Evolutionary conservation across 169 alveolate genomes (phyloP), one percentile per base, ranked within the genome.

Genomic region (Cryptosporidium ubiquitum): DNA sequence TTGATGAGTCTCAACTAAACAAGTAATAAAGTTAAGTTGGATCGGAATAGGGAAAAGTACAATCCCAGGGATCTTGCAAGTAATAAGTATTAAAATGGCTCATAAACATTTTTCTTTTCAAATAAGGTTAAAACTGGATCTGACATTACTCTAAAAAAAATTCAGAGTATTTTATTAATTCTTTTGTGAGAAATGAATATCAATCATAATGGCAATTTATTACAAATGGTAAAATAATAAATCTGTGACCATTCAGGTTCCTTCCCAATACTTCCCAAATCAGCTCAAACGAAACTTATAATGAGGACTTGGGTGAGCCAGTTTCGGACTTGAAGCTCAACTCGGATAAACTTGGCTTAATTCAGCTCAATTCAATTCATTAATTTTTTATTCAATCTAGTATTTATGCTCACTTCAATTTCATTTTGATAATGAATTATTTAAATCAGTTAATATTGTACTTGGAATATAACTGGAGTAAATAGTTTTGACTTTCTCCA

Each of bases 391-490:
- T 47, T 40, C 47, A 5, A 12, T 40, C 9, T 3, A 40, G 9
- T 40, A 7, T 47, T 47, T 47, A 20, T 47, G 10, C 51, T 42
- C 51, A 12, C 14, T 47, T 14, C 3, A 14, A 47, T 47, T 47
- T 2, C 9, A 44, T 44, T 0, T 3, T 3, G 16, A 47, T 47
- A 14, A 5, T 12, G 55, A 20, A n/a, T 14, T 5, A 14, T 3
- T 47, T 47, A 1, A 14, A 14, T 5, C 5, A 68, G 47, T 68
- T 37, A 26, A 57, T n/a, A 60, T 74, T 60, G 44, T 57, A 35
- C 20, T 68, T 52, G 26, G 86, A 74, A 39, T 74, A 74, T 55
- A 74, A 29, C 44, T 74, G 86, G 20, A 74, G 58, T 5, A 57
- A 39, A 9, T 74, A 74, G 58, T 51, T 57, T 16, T 74, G 58